phyloP scores from a whole-genome alignment of 495 filamentous ascomycete genomes.

The Zalerion maritima region DNA sequence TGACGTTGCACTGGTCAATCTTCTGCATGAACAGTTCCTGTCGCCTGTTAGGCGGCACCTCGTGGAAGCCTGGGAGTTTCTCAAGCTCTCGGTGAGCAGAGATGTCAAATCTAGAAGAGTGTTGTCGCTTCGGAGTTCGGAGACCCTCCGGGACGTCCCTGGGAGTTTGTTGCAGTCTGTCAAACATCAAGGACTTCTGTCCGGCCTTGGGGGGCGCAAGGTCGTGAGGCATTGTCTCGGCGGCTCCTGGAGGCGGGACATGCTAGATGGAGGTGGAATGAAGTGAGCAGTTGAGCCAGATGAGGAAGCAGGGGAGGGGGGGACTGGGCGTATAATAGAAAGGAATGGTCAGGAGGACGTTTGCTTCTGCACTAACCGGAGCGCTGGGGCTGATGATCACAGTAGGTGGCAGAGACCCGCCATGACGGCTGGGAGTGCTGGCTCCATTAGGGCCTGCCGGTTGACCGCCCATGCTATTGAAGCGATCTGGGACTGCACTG shows the following conservation, averaged over 20 bases:
- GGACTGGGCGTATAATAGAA: slow-evolving; percentile 5
- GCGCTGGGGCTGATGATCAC: slow-evolving; percentile 92
- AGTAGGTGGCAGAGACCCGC: slow-evolving; percentile 65
- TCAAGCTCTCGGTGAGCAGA: slow-evolving; percentile 93
- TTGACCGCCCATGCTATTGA: slow-evolving; percentile 19
- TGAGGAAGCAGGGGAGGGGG: slow-evolving; percentile 9
- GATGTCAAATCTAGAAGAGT: slow-evolving; percentile 95
- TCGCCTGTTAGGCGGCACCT: slow-evolving; percentile 85
- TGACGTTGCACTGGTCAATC: slow-evolving; percentile 99
- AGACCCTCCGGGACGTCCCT: slow-evolving; percentile 94
- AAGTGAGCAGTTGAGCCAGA: slow-evolving; percentile 6
- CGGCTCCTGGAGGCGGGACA: slow-evolving; percentile 78
- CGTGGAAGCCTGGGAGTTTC: slow-evolving; percentile 96
- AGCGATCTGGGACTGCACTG: slow-evolving; percentile 27
- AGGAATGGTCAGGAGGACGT: slow-evolving; percentile 2
- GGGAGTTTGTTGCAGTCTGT: slow-evolving; percentile 80
- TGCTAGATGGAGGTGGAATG: too few species aligned
- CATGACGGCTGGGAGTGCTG: slow-evolving; percentile 54
- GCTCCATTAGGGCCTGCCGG: slow-evolving; percentile 40
- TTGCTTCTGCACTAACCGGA: slow-evolving; percentile 49
- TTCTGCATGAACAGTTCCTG: slow-evolving; percentile 99
- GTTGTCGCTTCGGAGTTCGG: slow-evolving; percentile 85
- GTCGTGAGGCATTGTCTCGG: slow-evolving; percentile 97
- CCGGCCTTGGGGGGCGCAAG: slow-evolving; percentile 83
- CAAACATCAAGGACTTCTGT: slow-evolving; percentile 76